Evolutionary conservation across 2,329 filamentous ascomycete species (phyloP).

Genomic region (Raffaelea arxii): DNA sequence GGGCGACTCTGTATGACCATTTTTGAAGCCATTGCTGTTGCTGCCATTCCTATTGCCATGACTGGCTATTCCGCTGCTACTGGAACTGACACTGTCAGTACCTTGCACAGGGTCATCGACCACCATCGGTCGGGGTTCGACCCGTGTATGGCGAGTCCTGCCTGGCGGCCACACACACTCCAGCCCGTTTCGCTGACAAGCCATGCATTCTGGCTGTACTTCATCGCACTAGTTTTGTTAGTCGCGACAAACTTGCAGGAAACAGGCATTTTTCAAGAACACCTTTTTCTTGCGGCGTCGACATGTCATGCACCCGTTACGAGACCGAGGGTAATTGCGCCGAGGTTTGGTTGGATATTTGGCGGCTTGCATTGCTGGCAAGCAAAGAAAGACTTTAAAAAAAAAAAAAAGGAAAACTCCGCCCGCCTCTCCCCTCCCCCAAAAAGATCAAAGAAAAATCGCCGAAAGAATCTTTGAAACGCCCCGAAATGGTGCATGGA

Average conservation of each 20-base stretch:
- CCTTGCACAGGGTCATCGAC: no score
- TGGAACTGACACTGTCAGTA: no score
- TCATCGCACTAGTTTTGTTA: conserved; percentile 11
- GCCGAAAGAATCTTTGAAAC: no score
- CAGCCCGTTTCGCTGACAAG: conserved; percentile 12
- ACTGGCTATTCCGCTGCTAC: neutral
- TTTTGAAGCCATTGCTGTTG: neutral
- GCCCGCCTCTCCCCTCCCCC: no score
- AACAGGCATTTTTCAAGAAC: neutral
- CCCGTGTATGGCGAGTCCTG: no score
- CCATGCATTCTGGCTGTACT: conserved; percentile 7
- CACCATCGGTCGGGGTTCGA: no score
- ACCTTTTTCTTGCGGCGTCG: conserved; percentile 15
- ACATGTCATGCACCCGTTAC: conserved; percentile 13
- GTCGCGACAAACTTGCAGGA: neutral
- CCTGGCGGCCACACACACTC: conserved; percentile 11
- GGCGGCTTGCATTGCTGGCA: conserved; percentile 6
- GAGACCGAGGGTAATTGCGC: conserved; percentile 12
- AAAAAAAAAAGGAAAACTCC: neutral
- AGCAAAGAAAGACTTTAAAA: neutral
- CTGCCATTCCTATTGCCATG: neutral
- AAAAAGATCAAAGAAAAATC: no score
- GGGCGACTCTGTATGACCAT: neutral
- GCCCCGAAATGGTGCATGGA: no score
- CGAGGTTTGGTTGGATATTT: conserved; percentile 15